Percentiles rank a stretch among this genome's conserved stretches.
These are phyloP conservation scores for Heterobasidion parviporum DNA, from an alignment of 1,284 basidiomycete genomes.

Conservation along the genomic window DNA sequence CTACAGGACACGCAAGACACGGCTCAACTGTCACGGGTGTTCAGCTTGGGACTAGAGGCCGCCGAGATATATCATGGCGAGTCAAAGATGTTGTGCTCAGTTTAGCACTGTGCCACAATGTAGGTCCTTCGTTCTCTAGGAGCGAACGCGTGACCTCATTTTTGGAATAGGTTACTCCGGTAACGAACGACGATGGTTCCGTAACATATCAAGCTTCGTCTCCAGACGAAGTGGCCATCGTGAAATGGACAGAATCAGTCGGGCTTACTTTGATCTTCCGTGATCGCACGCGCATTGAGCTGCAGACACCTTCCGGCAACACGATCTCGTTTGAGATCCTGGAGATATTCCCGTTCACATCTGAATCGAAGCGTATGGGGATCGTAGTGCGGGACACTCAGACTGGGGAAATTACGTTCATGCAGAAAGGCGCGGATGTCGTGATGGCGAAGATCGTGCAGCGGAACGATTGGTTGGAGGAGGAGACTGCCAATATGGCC, in stretches of 20 bases:
- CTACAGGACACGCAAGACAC: constrained; percentile 32
- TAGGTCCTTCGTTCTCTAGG: constrained; percentile 25
- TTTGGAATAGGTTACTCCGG: constrained; percentile 77
- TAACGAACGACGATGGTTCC: constrained; percentile 87
- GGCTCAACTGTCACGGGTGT: constrained; percentile 62
- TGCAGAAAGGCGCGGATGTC: constrained; percentile 97
- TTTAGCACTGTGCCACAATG: constrained; percentile 95
- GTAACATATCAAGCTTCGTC: constrained; percentile 98
- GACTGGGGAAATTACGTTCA: constrained; percentile 77
- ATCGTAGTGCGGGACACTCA: constrained; percentile 83
- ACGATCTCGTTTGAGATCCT: constrained; percentile 78
- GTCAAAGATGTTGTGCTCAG: constrained; percentile 93
- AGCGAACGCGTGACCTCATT: neutral
- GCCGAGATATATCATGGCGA: constrained; percentile 91
- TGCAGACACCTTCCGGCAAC: constrained; percentile 61
- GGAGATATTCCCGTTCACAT: constrained; percentile 96
- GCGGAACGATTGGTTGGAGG: constrained; percentile 98
- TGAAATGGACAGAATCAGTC: constrained; percentile 95
- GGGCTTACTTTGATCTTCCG: constrained; percentile 84
- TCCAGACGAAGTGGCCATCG: constrained; percentile 98
- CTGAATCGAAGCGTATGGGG: constrained; percentile 98
- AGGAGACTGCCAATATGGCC: constrained; percentile 98
- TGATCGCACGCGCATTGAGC: constrained; percentile 80
- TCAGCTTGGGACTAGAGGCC: constrained; percentile 73
- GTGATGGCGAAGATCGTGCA: constrained; percentile 95